Percentiles rank a stretch among this genome's conserved stretches.
phyloP scores from a whole-genome alignment of 352 stramenopile genomes.

The Phytophthora sojae region DNA sequence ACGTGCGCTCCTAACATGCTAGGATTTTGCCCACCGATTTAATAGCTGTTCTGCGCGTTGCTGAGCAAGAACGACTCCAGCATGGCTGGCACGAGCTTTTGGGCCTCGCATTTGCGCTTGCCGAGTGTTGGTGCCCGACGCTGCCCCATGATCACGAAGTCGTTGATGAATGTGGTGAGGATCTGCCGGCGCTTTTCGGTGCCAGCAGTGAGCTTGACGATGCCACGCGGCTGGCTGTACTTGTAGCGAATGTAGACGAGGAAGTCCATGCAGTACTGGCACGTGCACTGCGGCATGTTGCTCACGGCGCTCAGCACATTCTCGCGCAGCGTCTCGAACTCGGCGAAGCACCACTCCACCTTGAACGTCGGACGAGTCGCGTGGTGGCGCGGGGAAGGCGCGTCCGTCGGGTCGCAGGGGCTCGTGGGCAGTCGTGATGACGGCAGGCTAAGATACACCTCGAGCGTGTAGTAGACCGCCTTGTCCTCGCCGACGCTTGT shows the following conservation, averaged over 20 bases:
- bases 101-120: constrained; percentile 46
- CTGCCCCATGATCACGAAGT: constrained; percentile 49
- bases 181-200: constrained; percentile 43
- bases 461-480: constrained; percentile 46
- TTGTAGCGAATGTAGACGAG: constrained; percentile 55
- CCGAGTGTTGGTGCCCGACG: constrained; percentile 23
- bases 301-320: constrained; percentile 45
- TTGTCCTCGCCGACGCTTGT: constrained; percentile 28
- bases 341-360: constrained; percentile 57
- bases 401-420: constrained; percentile 12
- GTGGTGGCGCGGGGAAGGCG: not conserved
- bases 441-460: constrained; percentile 51
- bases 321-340: constrained; percentile 59
- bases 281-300: constrained; percentile 44
- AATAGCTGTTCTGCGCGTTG: constrained; percentile 34
- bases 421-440: constrained; percentile 43
- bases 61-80: constrained; percentile 52
- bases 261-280: constrained; percentile 50
- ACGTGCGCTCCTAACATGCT: constrained; percentile 1
- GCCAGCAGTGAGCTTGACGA: constrained; percentile 40
- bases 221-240: constrained; percentile 39
- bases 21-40: not conserved
- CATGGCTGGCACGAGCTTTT: constrained; percentile 46
- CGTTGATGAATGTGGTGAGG: constrained; percentile 43
- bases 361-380: constrained; percentile 41